Evolutionary conservation across 345 rosid genomes (phyloP).

Genomic region (Pistacia integerrima): DNA sequence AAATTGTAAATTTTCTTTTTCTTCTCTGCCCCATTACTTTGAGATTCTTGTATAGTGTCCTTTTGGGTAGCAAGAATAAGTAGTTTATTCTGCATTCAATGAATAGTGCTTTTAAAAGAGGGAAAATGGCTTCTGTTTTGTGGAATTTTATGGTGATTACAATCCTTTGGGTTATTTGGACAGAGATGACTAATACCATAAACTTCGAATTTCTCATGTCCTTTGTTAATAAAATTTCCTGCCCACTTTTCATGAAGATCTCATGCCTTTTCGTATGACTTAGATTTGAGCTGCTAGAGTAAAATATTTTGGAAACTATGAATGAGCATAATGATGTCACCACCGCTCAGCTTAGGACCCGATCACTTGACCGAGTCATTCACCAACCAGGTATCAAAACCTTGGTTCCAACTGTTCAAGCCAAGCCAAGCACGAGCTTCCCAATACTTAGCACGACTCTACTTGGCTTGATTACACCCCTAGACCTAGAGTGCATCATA

Average conservation of each 20-base stretch:
- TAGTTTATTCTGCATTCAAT: not conserved
- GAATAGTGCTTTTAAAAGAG: not conserved
- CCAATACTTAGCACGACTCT: too few relatives aligned
- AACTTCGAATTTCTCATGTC: too few relatives aligned
- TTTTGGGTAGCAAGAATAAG: not conserved
- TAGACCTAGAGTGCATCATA: too few relatives aligned
- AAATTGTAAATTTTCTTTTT: too few relatives aligned
- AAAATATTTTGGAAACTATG: constrained; percentile 4
- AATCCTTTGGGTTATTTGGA: not conserved
- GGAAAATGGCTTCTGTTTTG: not conserved
- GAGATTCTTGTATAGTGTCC: not conserved
- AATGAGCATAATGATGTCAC: not conserved
- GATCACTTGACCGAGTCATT: too few relatives aligned
- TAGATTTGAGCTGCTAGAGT: not conserved
- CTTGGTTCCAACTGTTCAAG: too few relatives aligned
- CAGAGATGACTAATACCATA: not conserved
- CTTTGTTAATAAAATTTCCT: too few relatives aligned
- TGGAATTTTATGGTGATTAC: not conserved
- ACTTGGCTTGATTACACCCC: too few relatives aligned
- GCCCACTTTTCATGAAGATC: too few relatives aligned
- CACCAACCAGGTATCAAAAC: too few relatives aligned
- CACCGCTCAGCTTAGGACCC: too few relatives aligned
- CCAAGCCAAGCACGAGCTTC: too few relatives aligned
- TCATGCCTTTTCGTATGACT: not conserved
- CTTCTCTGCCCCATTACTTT: not conserved